Evolutionary conservation across 2,329 filamentous ascomycete species (phyloP).

Genomic region (Samsoniella hepiali): DNA sequence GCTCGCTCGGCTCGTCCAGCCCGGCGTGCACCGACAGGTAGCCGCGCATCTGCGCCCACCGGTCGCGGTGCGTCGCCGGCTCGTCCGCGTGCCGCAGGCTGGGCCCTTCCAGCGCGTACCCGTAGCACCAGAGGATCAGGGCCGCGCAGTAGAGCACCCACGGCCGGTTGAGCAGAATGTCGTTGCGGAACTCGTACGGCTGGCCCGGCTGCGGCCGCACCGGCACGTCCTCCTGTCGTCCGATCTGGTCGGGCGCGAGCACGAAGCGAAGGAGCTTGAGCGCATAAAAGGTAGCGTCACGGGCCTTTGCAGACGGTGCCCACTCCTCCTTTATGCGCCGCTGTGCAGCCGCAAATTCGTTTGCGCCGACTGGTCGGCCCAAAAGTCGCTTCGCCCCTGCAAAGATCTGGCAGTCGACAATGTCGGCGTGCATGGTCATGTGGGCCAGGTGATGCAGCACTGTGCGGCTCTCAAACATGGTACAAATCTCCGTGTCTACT

Average conservation of each 20-base stretch:
- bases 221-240: slow-evolving; percentile 36
- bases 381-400: slow-evolving; percentile 82
- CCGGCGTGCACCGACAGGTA: slow-evolving; percentile 72
- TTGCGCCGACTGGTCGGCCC: slow-evolving; percentile 76
- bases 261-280: slow-evolving; percentile 86
- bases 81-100: slow-evolving; percentile 35
- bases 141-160: slow-evolving; percentile 95
- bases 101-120: slow-evolving; percentile 82
- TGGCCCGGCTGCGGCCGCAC: slow-evolving; percentile 40
- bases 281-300: slow-evolving; percentile 90
- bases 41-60: slow-evolving; percentile 72
- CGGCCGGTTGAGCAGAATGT: slow-evolving; percentile 83
- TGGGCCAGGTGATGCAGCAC: slow-evolving; percentile 92
- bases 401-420: slow-evolving; percentile 96
- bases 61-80: slow-evolving; percentile 60
- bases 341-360: slow-evolving; percentile 76
- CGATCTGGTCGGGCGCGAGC: slow-evolving; percentile 53
- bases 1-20: slow-evolving; percentile 71
- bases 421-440: slow-evolving; percentile 96
- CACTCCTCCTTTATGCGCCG: slow-evolving; percentile 83
- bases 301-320: slow-evolving; percentile 83
- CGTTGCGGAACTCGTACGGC: slow-evolving; percentile 78
- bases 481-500: slow-evolving; percentile 57
- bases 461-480: slow-evolving; percentile 80
- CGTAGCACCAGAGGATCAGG: slow-evolving; percentile 93